Base-by-base conservation (phyloP, 2,329 filamentous ascomycete genomes). In the Aspergillus quadricinctus region DNA sequence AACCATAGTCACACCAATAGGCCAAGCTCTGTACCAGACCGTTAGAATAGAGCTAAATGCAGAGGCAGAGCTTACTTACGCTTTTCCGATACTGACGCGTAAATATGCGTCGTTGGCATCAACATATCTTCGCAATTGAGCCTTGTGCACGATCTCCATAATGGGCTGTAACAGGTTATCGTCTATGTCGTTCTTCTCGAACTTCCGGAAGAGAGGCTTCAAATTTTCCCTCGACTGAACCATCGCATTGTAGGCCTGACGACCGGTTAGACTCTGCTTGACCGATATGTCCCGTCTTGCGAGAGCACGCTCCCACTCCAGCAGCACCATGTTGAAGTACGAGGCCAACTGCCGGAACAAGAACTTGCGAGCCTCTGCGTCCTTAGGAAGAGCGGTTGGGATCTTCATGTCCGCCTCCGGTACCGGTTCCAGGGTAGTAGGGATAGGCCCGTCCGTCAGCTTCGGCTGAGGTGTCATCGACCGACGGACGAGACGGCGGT, bases 1-100 rank as follows among this genome's bases (percentile, higher is more conserved):
- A 69, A 99, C 94, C 94, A 97, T 99, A 73, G 94, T 99, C 41
- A 99, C 94, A 76, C 94, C 94, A 69, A 99, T 99, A 25, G 94
- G 94, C 94, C 94, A 99, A 17, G 94, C 94, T 60, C 79, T 81
- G 56, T 7, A 54, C 23, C 35, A 45, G 4, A 7, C 11, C n/a
- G 53, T 66, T 61, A 68, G 64, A 45, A 48, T 11, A 4, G 6
- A 40, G 9, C 52, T 51, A 29, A 4, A n/a, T 17, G 17, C 17
- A 54, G 50, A 19, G 27, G 43, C 10, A 50, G 31, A 31, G 45
- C 6, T 49, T 28, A 77, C 77, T 61, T 73, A 80, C 64, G 92
- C 92, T 78, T 96, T 96, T 62, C 92, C 92, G 69, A 99, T 99
- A 72, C 90, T 96, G 54, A 99, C 80, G 53, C 90, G 83, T 58